These are phyloP conservation scores for Nemania sp. DNA, from an alignment of 2,329 filamentous ascomycete species.

Conservation along the genomic window DNA sequence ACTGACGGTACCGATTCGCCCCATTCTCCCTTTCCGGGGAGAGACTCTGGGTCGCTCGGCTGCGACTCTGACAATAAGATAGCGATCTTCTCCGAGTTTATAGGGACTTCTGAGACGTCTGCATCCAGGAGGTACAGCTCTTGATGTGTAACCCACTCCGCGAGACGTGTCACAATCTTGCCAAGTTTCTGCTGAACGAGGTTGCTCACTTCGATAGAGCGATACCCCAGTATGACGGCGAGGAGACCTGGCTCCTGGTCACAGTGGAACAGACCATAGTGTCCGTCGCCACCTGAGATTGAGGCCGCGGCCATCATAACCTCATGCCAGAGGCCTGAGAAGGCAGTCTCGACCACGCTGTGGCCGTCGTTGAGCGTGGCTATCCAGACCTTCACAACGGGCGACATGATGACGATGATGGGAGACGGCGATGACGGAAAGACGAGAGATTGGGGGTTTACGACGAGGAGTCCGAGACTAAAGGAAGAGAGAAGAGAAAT, in stretches of 20 bases:
- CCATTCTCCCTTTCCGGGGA: constrained; percentile 35
- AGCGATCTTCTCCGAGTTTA: constrained; percentile 16
- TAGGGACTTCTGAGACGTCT: constrained; percentile 13
- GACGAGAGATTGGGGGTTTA: constrained; percentile 5
- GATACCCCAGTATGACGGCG: constrained; percentile 28
- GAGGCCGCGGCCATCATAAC: constrained; percentile 7
- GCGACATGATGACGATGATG: constrained; percentile 20
- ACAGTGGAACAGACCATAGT: constrained; percentile 34
- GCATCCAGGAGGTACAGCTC: constrained; percentile 23
- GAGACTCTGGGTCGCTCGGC: background rate
- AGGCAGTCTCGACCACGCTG: constrained; percentile 33
- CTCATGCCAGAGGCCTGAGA: constrained; percentile 22
- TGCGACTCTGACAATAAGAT: constrained; percentile 28
- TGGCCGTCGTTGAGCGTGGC: constrained; percentile 31
- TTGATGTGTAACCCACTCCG: constrained; percentile 19
- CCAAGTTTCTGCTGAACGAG: background rate
- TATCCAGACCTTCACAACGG: constrained; percentile 31
- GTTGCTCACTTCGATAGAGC: background rate
- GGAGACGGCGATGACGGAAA: background rate
- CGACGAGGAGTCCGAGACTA: background rate
- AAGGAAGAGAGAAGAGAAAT: background rate
- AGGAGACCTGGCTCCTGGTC: constrained; percentile 30
- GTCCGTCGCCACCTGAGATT: constrained; percentile 6
- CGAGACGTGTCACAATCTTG: background rate
- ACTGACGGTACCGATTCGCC: background rate